Base-by-base conservation (phyloP, 225 moss, liverwort and hornwort genomes). In the Bryoerythrophyllum caledonicum region DNA sequence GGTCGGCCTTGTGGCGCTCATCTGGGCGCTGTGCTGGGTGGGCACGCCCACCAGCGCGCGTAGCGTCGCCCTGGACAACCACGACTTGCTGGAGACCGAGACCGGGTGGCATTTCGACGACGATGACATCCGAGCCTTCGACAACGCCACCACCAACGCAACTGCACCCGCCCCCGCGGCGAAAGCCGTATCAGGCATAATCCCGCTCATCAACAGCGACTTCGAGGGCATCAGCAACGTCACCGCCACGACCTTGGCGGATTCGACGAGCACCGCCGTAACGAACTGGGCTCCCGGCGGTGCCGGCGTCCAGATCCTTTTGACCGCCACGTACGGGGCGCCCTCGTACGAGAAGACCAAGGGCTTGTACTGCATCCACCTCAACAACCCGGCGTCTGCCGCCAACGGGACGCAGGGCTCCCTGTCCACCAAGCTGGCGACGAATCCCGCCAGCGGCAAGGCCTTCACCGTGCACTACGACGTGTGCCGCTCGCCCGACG, bases 271-370 rank as follows among this genome's bases (percentile, higher is more conserved):
- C 70, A 51, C 60, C 27, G 62, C 69, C 67, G 70, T 77, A 44
- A 0, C 74, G 24, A 87, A 87, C 23, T 87, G 87, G 84, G 16
- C 28, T 0, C 58, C 76, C 14, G 76, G 75, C 44, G 76, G 61
- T 1, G 66, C 78, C 1, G 84, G 78, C 80, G 84, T 87, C 40
- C 84, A 85, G 79, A 35, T 87, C 72, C 32, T 77, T 37, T 17
- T 37, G 6, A 57, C 67, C 69, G 14, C 44, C 34, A 26, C 68
- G 7, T 82, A 87, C 79, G 81, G 20, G 57, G 14, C 1, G 2
- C 25, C 23, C 8, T 0, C 7, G 59, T 27, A 27, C 14, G 0
- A 0, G 14, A 74, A 48, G 8, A 48, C 77, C 28, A 74, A 58
- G 58, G 78, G 68, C 76, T 0, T 2, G 7, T 65, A 43, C 60